Base-by-base conservation (phyloP, 2,329 filamentous ascomycete species). In the Fusarium sterilihyphosum region DNA sequence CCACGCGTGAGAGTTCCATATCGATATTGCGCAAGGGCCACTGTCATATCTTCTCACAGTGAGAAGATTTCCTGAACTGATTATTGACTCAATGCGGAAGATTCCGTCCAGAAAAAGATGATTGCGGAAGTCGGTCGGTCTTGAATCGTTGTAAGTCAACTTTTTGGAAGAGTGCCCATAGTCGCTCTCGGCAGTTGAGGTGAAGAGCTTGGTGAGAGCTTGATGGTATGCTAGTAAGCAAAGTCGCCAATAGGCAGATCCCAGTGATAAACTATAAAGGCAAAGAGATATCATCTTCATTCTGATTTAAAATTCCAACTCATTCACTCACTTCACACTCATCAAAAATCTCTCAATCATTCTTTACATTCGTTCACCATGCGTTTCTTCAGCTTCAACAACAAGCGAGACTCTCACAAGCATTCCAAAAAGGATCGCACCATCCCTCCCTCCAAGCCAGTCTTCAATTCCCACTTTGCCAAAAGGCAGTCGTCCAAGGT, bases 261-360 rank as follows among this genome's bases (percentile, higher is more conserved):
- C 29, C 29, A 29, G 29, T 9, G 29, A 29, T 10, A 29, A 29
- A 29, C 29, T 29, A 29, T 29, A 29, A 29, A 29, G 29, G 29
- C 29, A 29, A 29, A 29, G 29, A 29, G 29, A 29, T 29, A 29
- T 29, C 29, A 29, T 29, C 29, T 29, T 9, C 24, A 9, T 13
- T 54, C 5, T 0, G 3, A 38, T 2, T 17, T 17, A 54, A 8
- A 1, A 29, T 38, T 17, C 1, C 3, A 8, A 40, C 7, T 12
- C 52, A 54, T 22, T 26, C 33, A 40, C 5, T 54, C 26, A 29
- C 5, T 40, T 37, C 7, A 26, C 5, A 8, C 9, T 35, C n/a
- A 53, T 52, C 11, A 11, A 17, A 14, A n/a, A 8, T 38, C 3
- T 10, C 24, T 7, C 14, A 40, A 38, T 4, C 10, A n/a, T 29